These are phyloP conservation scores for Oryza longistaminata DNA, from an alignment of 176 grass and related monocot genomes.

Conservation along the genomic window DNA sequence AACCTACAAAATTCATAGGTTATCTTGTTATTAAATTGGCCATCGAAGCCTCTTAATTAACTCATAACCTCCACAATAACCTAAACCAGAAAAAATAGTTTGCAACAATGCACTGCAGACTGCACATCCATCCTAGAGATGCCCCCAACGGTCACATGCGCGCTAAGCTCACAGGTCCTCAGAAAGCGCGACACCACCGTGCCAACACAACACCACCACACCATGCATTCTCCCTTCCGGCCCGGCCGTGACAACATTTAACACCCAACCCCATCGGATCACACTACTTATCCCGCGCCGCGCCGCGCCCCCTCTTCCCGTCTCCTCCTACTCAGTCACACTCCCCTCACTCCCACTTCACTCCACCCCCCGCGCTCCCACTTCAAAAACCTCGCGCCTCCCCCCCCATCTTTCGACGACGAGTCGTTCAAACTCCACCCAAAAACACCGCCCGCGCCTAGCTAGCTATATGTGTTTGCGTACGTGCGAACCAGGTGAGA, in stretches of 20 bases:
- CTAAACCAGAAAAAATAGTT: not conserved
- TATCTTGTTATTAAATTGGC: not conserved
- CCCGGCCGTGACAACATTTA: constrained; percentile 80
- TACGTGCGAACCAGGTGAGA: not conserved
- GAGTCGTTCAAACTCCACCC: not conserved
- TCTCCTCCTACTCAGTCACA: constrained; percentile 34
- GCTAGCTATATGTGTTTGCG: not conserved
- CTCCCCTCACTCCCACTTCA: constrained; percentile 54
- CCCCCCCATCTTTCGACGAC: not conserved
- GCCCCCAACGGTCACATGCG: constrained; percentile 59
- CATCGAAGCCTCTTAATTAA: too few species aligned
- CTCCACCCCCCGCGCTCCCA: constrained; percentile 26
- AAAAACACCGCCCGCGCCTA: not conserved
- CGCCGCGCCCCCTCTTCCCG: not conserved
- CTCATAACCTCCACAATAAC: too few species aligned
- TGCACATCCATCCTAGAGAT: constrained; percentile 44
- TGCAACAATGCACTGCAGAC: not conserved
- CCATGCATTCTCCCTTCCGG: not conserved
- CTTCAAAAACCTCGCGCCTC: constrained; percentile 24
- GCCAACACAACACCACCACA: not conserved
- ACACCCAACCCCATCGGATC: constrained; percentile 6
- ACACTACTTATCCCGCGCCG: constrained; percentile 52
- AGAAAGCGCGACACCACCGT: constrained; percentile 40
- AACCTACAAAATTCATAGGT: not conserved
- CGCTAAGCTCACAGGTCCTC: constrained; percentile 28